Conservation (phyloP, 2,329 filamentous ascomycete species). For the Furcasterigmium sp. region DNA sequence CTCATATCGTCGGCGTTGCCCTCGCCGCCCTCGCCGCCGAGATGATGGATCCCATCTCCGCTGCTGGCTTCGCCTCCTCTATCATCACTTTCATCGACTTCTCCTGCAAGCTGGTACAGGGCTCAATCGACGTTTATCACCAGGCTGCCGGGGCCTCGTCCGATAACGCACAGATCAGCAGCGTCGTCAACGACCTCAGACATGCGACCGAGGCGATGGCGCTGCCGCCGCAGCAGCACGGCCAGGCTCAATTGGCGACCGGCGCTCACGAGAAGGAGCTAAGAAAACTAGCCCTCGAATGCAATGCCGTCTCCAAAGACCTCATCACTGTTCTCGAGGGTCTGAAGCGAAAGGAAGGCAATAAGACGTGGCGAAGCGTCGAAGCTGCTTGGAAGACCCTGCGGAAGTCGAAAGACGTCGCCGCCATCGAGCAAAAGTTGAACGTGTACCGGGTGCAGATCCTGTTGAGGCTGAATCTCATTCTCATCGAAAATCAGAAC, state of each 20-base stretch:
- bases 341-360: neutral
- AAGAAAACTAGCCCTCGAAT: neutral
- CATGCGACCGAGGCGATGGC: conserved; percentile 2
- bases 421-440: neutral
- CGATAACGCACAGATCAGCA: conserved; percentile 8
- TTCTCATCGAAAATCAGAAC: conserved; percentile 2
- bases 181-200: conserved; percentile 5
- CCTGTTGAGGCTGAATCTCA: neutral
- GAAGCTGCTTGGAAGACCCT: neutral
- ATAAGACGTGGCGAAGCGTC: conserved; percentile 3
- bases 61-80: conserved; percentile 1
- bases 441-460: conserved; percentile 3
- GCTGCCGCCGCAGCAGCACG: neutral
- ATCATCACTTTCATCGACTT: conserved; percentile 2
- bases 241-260: neutral
- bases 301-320: neutral
- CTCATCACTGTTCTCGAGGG: neutral
- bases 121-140: neutral
- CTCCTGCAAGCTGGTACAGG: neutral
- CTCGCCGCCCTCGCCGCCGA: too few species aligned
- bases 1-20: too few species aligned
- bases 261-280: neutral
- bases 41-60: too few species aligned
- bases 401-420: conserved; percentile 3
- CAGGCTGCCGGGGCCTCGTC: neutral